These are phyloP conservation scores for Globisporangium barbulae DNA, from an alignment of 352 stramenopile species.

Conservation along the genomic window DNA sequence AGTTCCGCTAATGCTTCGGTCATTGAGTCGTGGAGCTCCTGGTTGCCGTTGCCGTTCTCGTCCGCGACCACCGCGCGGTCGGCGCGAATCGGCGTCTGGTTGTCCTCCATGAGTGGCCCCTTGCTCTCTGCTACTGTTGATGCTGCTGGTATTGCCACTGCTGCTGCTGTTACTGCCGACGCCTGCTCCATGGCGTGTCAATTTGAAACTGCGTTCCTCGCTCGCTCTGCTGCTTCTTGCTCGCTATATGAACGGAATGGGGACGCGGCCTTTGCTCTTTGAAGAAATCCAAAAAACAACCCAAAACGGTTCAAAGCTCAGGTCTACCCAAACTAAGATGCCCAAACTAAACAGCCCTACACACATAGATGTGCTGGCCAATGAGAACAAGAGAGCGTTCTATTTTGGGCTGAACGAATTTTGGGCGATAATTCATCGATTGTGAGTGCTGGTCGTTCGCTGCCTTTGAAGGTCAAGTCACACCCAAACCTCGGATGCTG, in stretches of 20 bases:
- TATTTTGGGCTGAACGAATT: not conserved
- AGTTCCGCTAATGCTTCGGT: slow-evolving; percentile 5
- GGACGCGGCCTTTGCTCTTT: slow-evolving; percentile 3
- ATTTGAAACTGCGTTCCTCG: slow-evolving; percentile 2
- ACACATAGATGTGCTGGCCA: not conserved
- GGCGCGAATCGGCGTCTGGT: not conserved
- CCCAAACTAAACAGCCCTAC: not conserved
- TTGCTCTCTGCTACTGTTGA: not conserved
- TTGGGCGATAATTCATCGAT: not conserved
- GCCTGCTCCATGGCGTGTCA: slow-evolving; percentile 9
- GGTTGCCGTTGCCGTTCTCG: not conserved
- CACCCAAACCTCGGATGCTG: not conserved
- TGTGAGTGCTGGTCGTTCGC: slow-evolving; percentile 6
- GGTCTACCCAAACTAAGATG: not conserved
- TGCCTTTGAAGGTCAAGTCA: not conserved
- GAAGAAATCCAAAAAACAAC: slow-evolving; percentile 15
- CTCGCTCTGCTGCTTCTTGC: not conserved
- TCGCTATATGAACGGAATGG: not conserved
- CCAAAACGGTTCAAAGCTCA: not conserved
- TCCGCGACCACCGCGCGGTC: not conserved
- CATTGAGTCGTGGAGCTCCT: slow-evolving; percentile 4
- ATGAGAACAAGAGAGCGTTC: not conserved
- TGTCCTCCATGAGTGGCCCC: not conserved
- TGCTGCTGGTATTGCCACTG: not conserved
- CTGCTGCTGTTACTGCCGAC: not conserved